Base-by-base conservation (phyloP, 306 rosid species). In the Vachellia pachyceras region DNA sequence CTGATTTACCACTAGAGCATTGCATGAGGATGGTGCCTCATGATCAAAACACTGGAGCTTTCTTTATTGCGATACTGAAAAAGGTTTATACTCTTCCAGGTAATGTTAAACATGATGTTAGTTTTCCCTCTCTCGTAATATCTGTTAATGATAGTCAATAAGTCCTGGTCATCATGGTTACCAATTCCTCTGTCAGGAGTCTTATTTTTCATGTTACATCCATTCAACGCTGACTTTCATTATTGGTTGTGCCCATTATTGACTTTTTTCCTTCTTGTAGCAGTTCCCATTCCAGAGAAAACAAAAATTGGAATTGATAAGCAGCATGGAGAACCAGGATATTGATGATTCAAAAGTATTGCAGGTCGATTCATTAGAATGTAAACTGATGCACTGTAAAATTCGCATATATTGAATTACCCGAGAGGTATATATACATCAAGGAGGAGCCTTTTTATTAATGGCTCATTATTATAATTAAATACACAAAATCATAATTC, bases 11-110 rank as follows among this genome's bases (percentile, higher is more conserved):
- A 4, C 77, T 95, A 12, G 97, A 95, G 79, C 91, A 74, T 64
- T 92, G 97, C 88, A 91, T 90, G 94, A 93, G 98, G 84, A 91
- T 92, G 58, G 69, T 86, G 69, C 98, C 98, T 18, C 98, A 95
- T 89, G 98, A 95, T 92, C 97, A 95, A 82, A 95, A 92, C 80
- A 87, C 89, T 57, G 98, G 98, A 70, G 97, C 98, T 77, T 95
- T 95, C 85, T 95, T 95, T 73, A 88, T 95, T 77, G 97, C 97
- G 17, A 94, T 95, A 69, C 78, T 95, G 72, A 88, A 82, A 77
- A 95, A 95, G 83, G 85, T 75, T 61, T 89, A 92, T 82, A 83
- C 94, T 63, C 81, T 95, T 70, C 97, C 92, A 78, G 97, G 98
- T 94, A 82, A 57, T 78, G 84, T 85, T 41, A 75, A 20, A 40